Percentiles rank a stretch among this genome's conserved stretches.
Conservation (phyloP, 2,329 filamentous ascomycete genomes). For the Raffaelea albimanens region DNA sequence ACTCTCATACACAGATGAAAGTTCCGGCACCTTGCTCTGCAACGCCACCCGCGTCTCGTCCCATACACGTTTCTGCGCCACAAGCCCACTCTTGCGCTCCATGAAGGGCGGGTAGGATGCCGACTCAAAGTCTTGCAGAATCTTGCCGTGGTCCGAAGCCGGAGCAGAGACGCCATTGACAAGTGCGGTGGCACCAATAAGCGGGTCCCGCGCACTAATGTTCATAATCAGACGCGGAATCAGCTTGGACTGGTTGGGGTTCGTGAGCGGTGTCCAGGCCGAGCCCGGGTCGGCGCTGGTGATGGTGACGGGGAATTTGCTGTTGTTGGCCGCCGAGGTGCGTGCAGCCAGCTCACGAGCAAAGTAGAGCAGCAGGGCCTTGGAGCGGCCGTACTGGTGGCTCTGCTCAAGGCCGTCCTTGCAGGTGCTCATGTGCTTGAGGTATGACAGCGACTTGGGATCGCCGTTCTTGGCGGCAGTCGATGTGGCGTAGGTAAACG, state of each 20-base stretch:
- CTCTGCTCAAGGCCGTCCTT: conserved; percentile 24
- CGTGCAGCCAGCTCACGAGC: conserved; percentile 24
- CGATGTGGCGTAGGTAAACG: conserved; percentile 25
- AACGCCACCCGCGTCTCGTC: conserved; percentile 17
- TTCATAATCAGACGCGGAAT: conserved; percentile 29
- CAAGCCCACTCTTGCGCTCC: conserved; percentile 18
- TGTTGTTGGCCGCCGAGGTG: conserved; percentile 6
- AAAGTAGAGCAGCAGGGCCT: conserved; percentile 27
- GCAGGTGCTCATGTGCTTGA: conserved; percentile 25
- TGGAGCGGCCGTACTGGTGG: conserved; percentile 28
- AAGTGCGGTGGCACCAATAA: conserved; percentile 25
- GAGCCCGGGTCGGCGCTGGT: conserved; percentile 29
- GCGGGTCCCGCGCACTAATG: conserved; percentile 24
- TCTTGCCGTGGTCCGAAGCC: conserved; percentile 23
- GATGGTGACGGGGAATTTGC: conserved; percentile 20
- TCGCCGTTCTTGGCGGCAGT: conserved; percentile 15
- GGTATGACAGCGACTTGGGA: too few species aligned
- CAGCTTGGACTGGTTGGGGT: conserved; percentile 23
- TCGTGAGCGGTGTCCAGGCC: conserved; percentile 27
- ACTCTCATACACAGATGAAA: conserved; percentile 15
- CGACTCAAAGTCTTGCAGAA: conserved; percentile 27
- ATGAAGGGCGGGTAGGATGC: conserved; percentile 27
- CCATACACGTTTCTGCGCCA: conserved; percentile 18
- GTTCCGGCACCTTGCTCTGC: conserved; percentile 18
- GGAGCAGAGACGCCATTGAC: conserved; percentile 25